These are phyloP conservation scores for Exophiala viscosa DNA, from an alignment of 2,329 filamentous ascomycete genomes.

Conservation along the genomic window DNA sequence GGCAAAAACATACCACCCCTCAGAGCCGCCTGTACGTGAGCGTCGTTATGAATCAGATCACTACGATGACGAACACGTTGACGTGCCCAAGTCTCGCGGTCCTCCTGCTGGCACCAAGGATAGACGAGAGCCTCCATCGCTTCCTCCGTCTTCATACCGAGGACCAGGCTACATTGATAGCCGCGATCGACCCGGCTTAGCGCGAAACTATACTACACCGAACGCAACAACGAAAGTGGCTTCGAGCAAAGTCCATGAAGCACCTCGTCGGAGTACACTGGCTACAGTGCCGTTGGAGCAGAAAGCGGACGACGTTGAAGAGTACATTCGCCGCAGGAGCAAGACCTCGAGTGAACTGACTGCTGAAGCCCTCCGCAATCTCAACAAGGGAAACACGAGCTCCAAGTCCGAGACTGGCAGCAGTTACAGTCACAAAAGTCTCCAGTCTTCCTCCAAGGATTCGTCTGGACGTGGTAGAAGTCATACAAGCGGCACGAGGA, in stretches of 20 bases:
- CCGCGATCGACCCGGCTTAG: slow-evolving; percentile 16
- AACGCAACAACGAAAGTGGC: slow-evolving; percentile 12
- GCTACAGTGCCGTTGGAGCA: slow-evolving; percentile 17
- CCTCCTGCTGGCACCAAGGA: slow-evolving; percentile 8
- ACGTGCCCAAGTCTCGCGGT: slow-evolving; percentile 9
- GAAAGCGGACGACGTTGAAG: slow-evolving; percentile 21
- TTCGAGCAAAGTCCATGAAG: slow-evolving; percentile 2
- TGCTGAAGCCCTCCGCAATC: slow-evolving; percentile 22
- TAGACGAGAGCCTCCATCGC: slow-evolving; percentile 21
- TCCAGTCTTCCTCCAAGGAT: slow-evolving; percentile 28
- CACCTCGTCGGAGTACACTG: slow-evolving; percentile 12
- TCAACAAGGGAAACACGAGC: slow-evolving; percentile 19
- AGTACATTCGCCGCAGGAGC: slow-evolving; percentile 21
- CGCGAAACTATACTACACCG: slow-evolving; percentile 17
- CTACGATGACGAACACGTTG: slow-evolving; percentile 14
- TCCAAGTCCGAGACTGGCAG: slow-evolving; percentile 26
- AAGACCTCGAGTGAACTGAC: slow-evolving; percentile 21
- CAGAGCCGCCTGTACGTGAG: slow-evolving; percentile 7
- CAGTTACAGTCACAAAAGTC: slow-evolving; percentile 26
- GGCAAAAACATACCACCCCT: slow-evolving; percentile 21
- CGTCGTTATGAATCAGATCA: slow-evolving; percentile 12
- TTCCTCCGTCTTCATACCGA: slow-evolving; percentile 23
- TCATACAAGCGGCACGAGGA: slow-evolving; percentile 15
- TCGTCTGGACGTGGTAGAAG: slow-evolving; percentile 24
- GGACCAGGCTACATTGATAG: slow-evolving; percentile 6